These are phyloP conservation scores for Pugionium dolabratum DNA, from an alignment of 345 rosid species.

Conservation along the genomic window DNA sequence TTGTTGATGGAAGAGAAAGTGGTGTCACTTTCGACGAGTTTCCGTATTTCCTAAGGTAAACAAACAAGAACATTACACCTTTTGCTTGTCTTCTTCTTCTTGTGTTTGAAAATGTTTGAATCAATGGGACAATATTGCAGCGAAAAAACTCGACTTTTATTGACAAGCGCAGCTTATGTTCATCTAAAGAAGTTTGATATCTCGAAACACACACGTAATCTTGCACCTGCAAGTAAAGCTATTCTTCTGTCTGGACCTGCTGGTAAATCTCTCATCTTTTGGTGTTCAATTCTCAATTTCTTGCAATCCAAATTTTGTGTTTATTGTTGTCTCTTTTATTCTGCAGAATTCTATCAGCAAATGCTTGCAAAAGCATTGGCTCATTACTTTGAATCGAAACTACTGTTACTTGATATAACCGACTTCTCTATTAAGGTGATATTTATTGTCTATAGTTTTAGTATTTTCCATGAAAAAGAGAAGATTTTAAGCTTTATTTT, in stretches of 20 bases:
- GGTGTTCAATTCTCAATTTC: not conserved
- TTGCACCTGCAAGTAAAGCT: constrained; percentile 59
- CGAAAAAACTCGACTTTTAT: constrained; percentile 60
- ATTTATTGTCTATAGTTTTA: not conserved
- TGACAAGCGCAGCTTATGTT: constrained; percentile 45
- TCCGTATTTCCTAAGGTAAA: constrained; percentile 42
- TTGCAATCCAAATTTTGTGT: not conserved
- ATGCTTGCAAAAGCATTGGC: constrained; percentile 41
- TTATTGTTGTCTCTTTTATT: constrained; percentile 6
- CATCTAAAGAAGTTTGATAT: constrained; percentile 70
- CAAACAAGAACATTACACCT: not conserved
- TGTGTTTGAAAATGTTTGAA: not conserved
- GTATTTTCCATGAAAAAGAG: constrained; percentile 8
- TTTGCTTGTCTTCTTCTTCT: not conserved
- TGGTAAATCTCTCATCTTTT: constrained; percentile 50
- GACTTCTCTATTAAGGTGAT: constrained; percentile 83
- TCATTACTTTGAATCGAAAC: constrained; percentile 73
- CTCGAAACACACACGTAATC: constrained; percentile 87
- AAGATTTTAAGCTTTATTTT: constrained; percentile 16
- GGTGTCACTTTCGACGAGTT: constrained; percentile 62
- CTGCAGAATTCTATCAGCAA: constrained; percentile 77
- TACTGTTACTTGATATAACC: constrained; percentile 69
- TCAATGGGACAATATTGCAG: constrained; percentile 44
- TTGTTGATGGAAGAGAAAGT: constrained; percentile 68
- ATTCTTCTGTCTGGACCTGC: constrained; percentile 70